These are phyloP conservation scores for Rhazya stricta DNA, from an alignment of 257 asterid species.

Conservation along the genomic window DNA sequence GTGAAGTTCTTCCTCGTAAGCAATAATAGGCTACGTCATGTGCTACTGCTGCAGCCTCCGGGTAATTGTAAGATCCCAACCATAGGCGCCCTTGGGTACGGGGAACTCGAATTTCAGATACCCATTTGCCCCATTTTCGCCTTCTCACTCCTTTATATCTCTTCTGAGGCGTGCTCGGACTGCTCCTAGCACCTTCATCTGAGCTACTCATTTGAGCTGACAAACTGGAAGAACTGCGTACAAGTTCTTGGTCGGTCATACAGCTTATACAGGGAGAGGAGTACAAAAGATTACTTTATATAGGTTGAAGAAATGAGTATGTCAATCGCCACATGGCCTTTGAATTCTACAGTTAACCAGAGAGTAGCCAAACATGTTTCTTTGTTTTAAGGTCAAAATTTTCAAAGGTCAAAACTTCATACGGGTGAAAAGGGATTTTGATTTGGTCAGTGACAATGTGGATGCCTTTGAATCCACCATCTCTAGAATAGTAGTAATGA, in stretches of 20 bases:
- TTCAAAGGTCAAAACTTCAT: slow-evolving; percentile 25
- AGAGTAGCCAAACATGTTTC: not conserved
- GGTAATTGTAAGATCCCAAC: slow-evolving; percentile 70
- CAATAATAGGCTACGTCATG: slow-evolving; percentile 77
- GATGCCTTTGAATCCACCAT: not conserved
- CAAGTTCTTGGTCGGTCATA: not conserved
- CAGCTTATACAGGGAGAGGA: not conserved
- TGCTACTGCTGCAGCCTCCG: slow-evolving; percentile 90
- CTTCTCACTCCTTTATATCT: slow-evolving; percentile 67
- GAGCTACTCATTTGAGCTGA: slow-evolving; percentile 43
- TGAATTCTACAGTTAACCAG: not conserved
- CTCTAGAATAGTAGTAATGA: not conserved
- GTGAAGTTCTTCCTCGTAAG: slow-evolving; percentile 43
- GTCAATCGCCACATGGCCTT: slow-evolving; percentile 25
- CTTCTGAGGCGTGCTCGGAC: slow-evolving; percentile 12
- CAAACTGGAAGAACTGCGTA: not conserved
- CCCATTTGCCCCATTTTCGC: slow-evolving; percentile 97
- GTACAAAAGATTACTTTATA: slow-evolving; percentile 13
- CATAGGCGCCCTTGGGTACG: slow-evolving; percentile 72
- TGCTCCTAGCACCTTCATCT: slow-evolving; percentile 26
- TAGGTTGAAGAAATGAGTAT: slow-evolving; percentile 49
- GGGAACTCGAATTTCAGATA: slow-evolving; percentile 85
- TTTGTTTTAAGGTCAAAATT: slow-evolving; percentile 7
- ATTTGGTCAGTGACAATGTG: slow-evolving; percentile 1
- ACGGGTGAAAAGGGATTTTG: not conserved